phyloP scores from a whole-genome alignment of 176 grass and related monocot species.

The Olyra latifolia region DNA sequence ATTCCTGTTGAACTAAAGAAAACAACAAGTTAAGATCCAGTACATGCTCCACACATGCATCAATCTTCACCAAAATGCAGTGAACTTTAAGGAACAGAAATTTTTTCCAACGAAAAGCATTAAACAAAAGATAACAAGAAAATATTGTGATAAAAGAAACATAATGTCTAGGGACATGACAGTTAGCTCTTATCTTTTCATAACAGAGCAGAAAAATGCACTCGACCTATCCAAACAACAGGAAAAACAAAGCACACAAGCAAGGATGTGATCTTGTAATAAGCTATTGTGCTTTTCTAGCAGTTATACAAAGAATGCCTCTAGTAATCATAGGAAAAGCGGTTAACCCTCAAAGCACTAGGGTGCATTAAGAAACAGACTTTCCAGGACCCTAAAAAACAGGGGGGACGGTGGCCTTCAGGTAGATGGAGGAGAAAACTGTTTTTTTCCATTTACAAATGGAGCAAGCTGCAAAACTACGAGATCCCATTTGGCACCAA shows the following conservation, averaged over 20 bases:
- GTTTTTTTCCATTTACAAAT: background rate
- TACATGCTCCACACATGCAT: background rate
- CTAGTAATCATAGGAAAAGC: background rate
- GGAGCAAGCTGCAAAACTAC: background rate
- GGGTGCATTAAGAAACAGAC: background rate
- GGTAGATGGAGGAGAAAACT: no score
- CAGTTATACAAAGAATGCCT: background rate
- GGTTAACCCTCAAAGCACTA: background rate
- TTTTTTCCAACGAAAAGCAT: background rate
- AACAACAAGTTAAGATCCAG: slow-evolving; percentile 5
- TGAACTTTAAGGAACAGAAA: background rate
- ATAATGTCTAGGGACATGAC: background rate
- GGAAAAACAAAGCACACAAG: background rate
- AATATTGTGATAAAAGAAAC: background rate
- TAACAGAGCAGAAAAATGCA: background rate
- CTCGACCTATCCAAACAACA: background rate
- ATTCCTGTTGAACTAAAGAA: slow-evolving; percentile 30
- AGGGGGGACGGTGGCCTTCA: no score
- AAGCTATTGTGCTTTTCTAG: background rate
- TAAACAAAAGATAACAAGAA: background rate
- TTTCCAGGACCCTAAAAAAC: background rate
- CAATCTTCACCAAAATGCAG: background rate
- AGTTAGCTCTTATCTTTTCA: background rate
- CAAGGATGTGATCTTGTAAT: background rate
- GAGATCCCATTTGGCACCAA: background rate